Conservation (phyloP, 2,329 filamentous ascomycete species). For the Hymenoscyphus linearis region DNA sequence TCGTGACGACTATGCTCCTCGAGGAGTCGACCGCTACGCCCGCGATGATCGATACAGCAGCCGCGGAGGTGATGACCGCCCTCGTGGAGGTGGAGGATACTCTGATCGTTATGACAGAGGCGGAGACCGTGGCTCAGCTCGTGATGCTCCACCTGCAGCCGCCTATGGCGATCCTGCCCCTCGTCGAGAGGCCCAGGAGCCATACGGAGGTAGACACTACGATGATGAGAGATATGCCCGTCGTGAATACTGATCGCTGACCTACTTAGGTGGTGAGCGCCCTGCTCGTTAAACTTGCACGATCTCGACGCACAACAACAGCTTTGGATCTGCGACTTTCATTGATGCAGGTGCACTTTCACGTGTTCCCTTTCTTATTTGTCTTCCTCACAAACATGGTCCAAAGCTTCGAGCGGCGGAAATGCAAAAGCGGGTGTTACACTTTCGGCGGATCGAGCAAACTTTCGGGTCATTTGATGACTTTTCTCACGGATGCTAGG, state of each 20-base stretch:
- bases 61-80: constrained; percentile 38
- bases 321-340: constrained; percentile 34
- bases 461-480: constrained; percentile 26
- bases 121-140: constrained; percentile 43
- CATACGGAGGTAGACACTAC: constrained; percentile 39
- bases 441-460: constrained; percentile 30
- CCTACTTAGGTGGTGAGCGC: constrained; percentile 33
- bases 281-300: constrained; percentile 34
- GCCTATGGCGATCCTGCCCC: constrained; percentile 39
- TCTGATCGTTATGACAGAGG: constrained; percentile 43
- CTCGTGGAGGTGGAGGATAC: constrained; percentile 39
- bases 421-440: constrained; percentile 29
- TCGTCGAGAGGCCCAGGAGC: constrained; percentile 39
- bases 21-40: constrained; percentile 19
- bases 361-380: constrained; percentile 30
- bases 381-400: constrained; percentile 31
- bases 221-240: constrained; percentile 32
- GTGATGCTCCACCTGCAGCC: constrained; percentile 36
- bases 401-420: constrained; percentile 33
- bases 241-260: constrained; percentile 35
- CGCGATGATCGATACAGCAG: constrained; percentile 16
- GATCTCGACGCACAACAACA: constrained; percentile 30
- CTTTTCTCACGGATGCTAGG: constrained; percentile 28
- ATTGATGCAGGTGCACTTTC: constrained; percentile 33
- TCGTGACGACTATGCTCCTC: constrained; percentile 32